These are phyloP conservation scores for Dactylella cylindrospora DNA, from an alignment of 2,329 filamentous ascomycete species.

Conservation along the genomic window DNA sequence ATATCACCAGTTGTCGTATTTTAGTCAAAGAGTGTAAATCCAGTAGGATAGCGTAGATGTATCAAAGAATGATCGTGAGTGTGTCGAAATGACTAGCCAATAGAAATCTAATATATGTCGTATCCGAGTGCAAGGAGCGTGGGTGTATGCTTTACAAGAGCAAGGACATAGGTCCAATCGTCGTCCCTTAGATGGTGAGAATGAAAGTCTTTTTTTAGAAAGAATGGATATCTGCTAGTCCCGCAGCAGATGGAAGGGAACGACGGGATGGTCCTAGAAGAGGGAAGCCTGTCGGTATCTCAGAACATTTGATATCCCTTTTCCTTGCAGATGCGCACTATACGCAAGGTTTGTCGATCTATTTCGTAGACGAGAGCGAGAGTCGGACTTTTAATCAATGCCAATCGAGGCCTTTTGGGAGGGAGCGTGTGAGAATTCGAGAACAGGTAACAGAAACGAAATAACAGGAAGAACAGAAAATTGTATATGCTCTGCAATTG, in stretches of 20 bases:
- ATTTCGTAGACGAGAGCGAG: background rate
- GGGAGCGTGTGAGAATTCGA: too few relatives aligned
- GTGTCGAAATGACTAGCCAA: conserved; percentile 1
- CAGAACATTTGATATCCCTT: background rate
- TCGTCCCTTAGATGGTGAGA: conserved; percentile 3
- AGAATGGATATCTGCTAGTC: conserved; percentile 31
- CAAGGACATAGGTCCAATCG: conserved; percentile 13
- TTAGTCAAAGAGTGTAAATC: background rate
- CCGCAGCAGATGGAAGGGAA: conserved; percentile 29
- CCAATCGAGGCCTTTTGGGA: too few relatives aligned
- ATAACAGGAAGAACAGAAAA: too few relatives aligned
- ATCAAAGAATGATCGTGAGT: conserved; percentile 6
- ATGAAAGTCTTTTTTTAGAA: conserved; percentile 23
- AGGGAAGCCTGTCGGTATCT: conserved; percentile 1
- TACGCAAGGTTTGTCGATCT: too few relatives aligned
- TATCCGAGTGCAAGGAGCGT: too few relatives aligned
- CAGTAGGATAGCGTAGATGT: conserved; percentile 7
- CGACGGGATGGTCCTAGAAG: background rate
- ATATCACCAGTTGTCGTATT: background rate
- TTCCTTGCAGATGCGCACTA: background rate
- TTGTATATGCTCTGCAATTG: too few relatives aligned
- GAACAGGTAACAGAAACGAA: conserved; percentile 25
- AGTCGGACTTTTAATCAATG: background rate
- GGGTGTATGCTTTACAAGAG: too few relatives aligned
- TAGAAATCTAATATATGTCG: conserved; percentile 7